Conservation (phyloP, 1,284 basidiomycete genomes). For the Garcileccinum viscosum region DNA sequence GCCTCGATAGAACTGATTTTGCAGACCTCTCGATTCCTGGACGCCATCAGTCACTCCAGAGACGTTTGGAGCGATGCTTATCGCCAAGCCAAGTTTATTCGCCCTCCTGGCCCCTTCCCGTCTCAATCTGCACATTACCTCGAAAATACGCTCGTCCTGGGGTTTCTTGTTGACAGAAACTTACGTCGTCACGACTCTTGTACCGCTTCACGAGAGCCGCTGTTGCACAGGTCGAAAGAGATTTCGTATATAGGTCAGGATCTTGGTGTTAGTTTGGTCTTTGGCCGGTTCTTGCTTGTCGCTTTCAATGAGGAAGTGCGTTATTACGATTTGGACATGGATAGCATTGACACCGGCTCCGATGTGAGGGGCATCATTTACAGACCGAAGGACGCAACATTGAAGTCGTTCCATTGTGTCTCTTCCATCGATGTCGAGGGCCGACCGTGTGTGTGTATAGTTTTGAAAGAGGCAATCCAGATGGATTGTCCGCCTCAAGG, state of each 20-base stretch:
- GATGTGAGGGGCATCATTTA: constrained; percentile 20
- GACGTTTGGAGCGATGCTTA: constrained; percentile 26
- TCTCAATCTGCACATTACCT: constrained; percentile 21
- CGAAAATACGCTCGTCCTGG: constrained; percentile 16
- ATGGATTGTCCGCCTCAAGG: not conserved
- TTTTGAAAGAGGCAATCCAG: constrained; percentile 12
- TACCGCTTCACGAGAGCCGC: not conserved
- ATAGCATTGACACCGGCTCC: not conserved
- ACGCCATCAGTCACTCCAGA: constrained; percentile 4
- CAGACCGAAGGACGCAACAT: constrained; percentile 1
- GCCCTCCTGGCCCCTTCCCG: constrained; percentile 27
- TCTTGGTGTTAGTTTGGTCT: constrained; percentile 10
- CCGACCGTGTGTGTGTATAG: constrained; percentile 20
- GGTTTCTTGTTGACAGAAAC: constrained; percentile 14
- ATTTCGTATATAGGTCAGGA: constrained; percentile 18
- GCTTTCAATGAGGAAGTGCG: constrained; percentile 18
- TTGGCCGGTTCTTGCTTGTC: constrained; percentile 25
- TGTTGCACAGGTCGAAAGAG: constrained; percentile 6
- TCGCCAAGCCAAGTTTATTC: constrained; percentile 18
- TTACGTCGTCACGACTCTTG: not conserved
- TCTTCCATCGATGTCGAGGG: constrained; percentile 28
- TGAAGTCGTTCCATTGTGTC: constrained; percentile 17
- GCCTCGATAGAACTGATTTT: not conserved
- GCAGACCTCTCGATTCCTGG: constrained; percentile 26
- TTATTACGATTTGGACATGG: constrained; percentile 23